These are phyloP conservation scores for Diddensiella santjacobensis DNA, from an alignment of 805 yeast genomes.

Conservation along the genomic window DNA sequence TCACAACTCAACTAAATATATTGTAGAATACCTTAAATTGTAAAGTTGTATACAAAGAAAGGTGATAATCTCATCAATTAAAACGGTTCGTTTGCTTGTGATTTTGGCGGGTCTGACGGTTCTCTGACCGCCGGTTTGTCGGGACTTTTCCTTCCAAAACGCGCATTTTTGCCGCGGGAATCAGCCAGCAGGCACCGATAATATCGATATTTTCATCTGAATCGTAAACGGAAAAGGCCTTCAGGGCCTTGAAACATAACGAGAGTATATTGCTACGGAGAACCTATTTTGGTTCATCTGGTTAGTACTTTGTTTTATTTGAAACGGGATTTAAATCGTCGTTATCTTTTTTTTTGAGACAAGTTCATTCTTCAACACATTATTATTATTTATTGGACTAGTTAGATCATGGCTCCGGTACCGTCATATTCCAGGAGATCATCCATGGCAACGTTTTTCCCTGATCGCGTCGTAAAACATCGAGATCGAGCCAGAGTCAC, in stretches of 20 bases:
- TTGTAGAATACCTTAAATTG: no score
- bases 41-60: no score
- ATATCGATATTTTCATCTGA: no score
- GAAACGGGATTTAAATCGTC: slow-evolving; percentile 3
- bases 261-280: not conserved
- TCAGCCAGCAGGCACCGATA: no score
- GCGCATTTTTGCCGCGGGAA: no score
- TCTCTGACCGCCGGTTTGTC: no score
- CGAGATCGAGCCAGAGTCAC: not conserved
- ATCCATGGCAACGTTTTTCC: slow-evolving; percentile 16
- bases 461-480: slow-evolving; percentile 9
- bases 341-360: no score
- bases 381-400: not conserved
- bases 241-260: not conserved
- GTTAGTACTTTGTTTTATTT: not conserved
- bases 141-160: not conserved
- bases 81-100: no score
- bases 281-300: not conserved
- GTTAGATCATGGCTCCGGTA: not conserved
- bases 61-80: no score
- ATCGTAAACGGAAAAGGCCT: no score
- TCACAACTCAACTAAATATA: no score
- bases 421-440: slow-evolving; percentile 6
- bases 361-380: no score
- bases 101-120: not conserved